Base-by-base conservation (phyloP, 1,139 yeast genomes). In the Tardiomyces blankii region DNA sequence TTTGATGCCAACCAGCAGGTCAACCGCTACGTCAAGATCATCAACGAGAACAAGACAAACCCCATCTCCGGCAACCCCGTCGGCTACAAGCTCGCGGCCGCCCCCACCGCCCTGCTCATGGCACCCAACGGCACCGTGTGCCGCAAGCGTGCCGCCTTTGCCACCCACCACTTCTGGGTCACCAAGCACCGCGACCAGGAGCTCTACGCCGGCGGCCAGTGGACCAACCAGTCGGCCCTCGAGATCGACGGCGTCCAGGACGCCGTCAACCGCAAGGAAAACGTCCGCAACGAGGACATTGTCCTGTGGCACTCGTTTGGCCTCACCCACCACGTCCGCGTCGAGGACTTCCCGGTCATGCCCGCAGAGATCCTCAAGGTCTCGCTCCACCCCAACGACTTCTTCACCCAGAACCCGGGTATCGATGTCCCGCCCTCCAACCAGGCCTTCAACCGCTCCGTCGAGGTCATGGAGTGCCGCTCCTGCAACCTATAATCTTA, bases 311-410 rank as follows among this genome's bases (percentile, higher is more conserved):
- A 88, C 56, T 84, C 95, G 43, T 66, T 86, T 63, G 93, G 89
- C 28, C 76, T 86, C 69, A 86, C 95, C 23, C 95, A 86, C 63
- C 78, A 85, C 59, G 61, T 62, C 44, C 77, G 89, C 60, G 82
- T 82, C 33, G 95, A 86, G 69, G 95, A 86, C 66, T 86, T 84
- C 83, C 95, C 95, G 46, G 93, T 86, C 51, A 86, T 86, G 95
- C 93, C 95, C 40, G 84, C 80, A 48, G 95, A 86, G 69, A 78
- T 78, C 56, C 69, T 76, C 64, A 81, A 75, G 61, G 79, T 85
- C 55, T 74, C 78, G 51, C 72, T 86, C 51, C 73, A 75, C 45
- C 95, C 95, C 45, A 69, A 74, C 58, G 86, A 86, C 51, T 86
- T 86, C 77, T 86, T 84, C 64, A 79, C 79, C 55, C 78, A 69